Conservation (phyloP, 2,329 filamentous ascomycete genomes). For the Curvularia spicifera region DNA sequence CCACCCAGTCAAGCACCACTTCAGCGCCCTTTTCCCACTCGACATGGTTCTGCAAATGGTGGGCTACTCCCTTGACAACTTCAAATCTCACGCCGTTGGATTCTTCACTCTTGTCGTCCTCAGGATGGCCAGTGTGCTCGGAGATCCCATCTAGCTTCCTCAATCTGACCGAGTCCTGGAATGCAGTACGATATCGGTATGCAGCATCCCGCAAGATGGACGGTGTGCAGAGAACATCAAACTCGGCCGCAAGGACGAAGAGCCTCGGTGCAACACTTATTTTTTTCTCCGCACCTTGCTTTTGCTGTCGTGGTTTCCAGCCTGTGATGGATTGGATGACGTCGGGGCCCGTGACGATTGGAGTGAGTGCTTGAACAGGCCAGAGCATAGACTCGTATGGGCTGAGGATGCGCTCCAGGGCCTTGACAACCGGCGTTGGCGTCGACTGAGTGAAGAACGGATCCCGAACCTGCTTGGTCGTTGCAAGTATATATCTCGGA, state of each 20-base stretch:
- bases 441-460: slow-evolving; percentile 60
- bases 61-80: slow-evolving; percentile 55
- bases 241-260: slow-evolving; percentile 35
- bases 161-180: slow-evolving; percentile 36
- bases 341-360: slow-evolving; percentile 52
- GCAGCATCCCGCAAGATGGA: slow-evolving; percentile 48
- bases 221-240: slow-evolving; percentile 39
- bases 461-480: slow-evolving; percentile 55
- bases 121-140: slow-evolving; percentile 8
- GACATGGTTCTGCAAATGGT: slow-evolving; percentile 62
- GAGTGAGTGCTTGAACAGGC: slow-evolving; percentile 57
- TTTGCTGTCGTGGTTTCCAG: slow-evolving; percentile 50
- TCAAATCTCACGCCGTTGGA: slow-evolving; percentile 50
- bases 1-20: slow-evolving; percentile 44
- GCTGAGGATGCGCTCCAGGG: slow-evolving; percentile 54
- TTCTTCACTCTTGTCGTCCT: not conserved
- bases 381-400: slow-evolving; percentile 62
- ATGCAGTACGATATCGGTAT: slow-evolving; percentile 47
- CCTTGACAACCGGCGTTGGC: slow-evolving; percentile 49
- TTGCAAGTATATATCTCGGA: slow-evolving; percentile 60
- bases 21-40: slow-evolving; percentile 57
- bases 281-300: not conserved
- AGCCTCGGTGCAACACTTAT: slow-evolving; percentile 19
- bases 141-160: slow-evolving; percentile 41
- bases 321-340: slow-evolving; percentile 49